Conservation (phyloP, 108 stramenopile genomes). For the Cyclostephanos tholiformis region DNA sequence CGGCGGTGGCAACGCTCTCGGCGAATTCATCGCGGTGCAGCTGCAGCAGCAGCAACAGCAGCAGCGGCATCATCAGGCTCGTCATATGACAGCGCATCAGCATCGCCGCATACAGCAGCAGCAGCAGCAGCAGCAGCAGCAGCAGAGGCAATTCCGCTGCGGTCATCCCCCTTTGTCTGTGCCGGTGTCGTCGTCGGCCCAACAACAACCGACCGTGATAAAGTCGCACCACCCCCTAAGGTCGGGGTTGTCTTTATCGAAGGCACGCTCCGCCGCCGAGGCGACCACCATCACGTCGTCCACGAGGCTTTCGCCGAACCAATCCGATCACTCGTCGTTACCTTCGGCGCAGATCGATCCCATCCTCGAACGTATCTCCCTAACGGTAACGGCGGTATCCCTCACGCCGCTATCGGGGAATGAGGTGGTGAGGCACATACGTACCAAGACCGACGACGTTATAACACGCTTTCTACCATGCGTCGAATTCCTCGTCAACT, state of each 20-base stretch:
- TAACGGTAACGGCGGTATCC: conserved; percentile 58
- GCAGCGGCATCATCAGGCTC: neutral
- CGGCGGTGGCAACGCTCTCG: neutral
- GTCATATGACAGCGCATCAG: too few relatives aligned
- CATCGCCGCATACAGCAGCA: neutral
- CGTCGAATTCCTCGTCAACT: conserved; percentile 85
- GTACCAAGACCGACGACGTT: conserved; percentile 66
- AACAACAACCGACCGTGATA: neutral
- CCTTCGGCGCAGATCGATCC: conserved; percentile 48
- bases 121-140: neutral
- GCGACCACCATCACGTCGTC: conserved; percentile 1
- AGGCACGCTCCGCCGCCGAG: neutral
- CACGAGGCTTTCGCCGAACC: conserved; percentile 10
- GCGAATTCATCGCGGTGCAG: neutral
- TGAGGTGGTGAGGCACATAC: conserved; percentile 59
- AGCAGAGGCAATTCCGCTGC: neutral
- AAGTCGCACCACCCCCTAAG: neutral
- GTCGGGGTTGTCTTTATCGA: neutral
- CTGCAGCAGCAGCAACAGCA: neutral
- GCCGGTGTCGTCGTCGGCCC: neutral
- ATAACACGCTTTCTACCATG: conserved; percentile 78
- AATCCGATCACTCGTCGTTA: conserved; percentile 36
- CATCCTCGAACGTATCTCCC: conserved; percentile 41
- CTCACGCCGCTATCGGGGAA: conserved; percentile 64
- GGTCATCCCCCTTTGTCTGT: neutral